phyloP scores from a whole-genome alignment of 1,284 basidiomycete species.

The Rhodotorula sp. region DNA sequence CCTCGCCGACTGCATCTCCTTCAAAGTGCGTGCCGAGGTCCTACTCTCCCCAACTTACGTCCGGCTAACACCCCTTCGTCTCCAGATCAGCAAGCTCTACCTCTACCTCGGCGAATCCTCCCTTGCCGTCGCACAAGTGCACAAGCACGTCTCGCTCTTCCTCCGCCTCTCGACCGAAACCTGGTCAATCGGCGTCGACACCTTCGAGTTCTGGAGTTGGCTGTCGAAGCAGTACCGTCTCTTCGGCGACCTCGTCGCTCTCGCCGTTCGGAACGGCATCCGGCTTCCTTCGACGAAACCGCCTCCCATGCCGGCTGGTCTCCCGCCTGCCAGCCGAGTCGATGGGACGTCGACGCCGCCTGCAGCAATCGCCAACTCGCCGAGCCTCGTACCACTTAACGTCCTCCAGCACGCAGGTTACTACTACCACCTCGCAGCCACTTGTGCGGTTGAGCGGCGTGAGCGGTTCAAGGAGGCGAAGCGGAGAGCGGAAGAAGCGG shows the following conservation, averaged over 20 bases:
- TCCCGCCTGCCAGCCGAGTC: background rate
- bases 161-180: constrained; percentile 74
- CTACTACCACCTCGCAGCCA: constrained; percentile 84
- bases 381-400: constrained; percentile 49
- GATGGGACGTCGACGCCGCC: constrained; percentile 45
- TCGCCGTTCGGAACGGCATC: constrained; percentile 64
- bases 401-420: constrained; percentile 82
- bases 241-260: constrained; percentile 80
- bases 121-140: constrained; percentile 74
- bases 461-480: constrained; percentile 56
- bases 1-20: constrained; percentile 81
- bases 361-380: constrained; percentile 7
- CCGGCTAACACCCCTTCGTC: background rate
- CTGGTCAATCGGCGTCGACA: constrained; percentile 97
- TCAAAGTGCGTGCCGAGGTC: constrained; percentile 61
- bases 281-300: constrained; percentile 57
- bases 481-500: constrained; percentile 34
- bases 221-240: constrained; percentile 86
- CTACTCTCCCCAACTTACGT: constrained; percentile 1
- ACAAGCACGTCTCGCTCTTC: constrained; percentile 77
- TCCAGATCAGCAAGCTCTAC: constrained; percentile 79
- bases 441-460: constrained; percentile 71
- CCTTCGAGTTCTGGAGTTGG: constrained; percentile 98
- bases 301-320: constrained; percentile 40
- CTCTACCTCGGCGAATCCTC: constrained; percentile 81